A percentile compares a stretch with the other conserved stretches of the same genome.
Conservation (phyloP, 805 yeast species). For the Clavispora phyllophila region DNA sequence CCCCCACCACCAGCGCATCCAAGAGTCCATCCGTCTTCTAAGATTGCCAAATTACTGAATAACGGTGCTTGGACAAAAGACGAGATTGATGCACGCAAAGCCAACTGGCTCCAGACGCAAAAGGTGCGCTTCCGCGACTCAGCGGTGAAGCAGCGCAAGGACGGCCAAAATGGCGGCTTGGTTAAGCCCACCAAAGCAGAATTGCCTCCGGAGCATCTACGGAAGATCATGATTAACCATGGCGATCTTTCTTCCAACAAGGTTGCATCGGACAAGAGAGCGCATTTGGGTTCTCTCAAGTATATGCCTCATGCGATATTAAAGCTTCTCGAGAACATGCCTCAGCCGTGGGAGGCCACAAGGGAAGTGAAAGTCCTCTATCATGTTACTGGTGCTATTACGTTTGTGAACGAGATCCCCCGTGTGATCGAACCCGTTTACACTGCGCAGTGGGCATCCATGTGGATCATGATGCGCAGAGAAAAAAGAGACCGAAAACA, state of each 20-base stretch:
- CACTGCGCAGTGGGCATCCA: conserved; percentile 91
- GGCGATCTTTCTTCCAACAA: conserved; percentile 78
- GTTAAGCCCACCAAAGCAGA: conserved; percentile 63
- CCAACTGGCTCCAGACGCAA: conserved; percentile 61
- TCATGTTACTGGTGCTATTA: conserved; percentile 89
- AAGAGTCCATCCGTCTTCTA: conserved; percentile 9
- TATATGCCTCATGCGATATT: conserved; percentile 94
- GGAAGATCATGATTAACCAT: conserved; percentile 78
- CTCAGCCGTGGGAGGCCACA: conserved; percentile 94
- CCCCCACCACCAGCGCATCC: conserved; percentile 4
- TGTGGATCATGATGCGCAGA: conserved; percentile 89
- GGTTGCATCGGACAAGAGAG: conserved; percentile 77
- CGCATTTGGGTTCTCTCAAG: conserved; percentile 86
- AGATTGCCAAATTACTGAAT: conserved; percentile 3
- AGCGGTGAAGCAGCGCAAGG: conserved; percentile 13
- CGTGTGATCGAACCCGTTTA: conserved; percentile 89
- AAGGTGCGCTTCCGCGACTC: conserved; percentile 47
- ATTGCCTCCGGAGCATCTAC: conserved; percentile 90
- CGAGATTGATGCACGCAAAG: conserved; percentile 41
- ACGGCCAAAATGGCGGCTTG: conserved; percentile 33
- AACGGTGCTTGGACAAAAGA: neutral
- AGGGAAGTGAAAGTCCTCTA: conserved; percentile 85
- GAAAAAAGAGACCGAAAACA: conserved; percentile 89
- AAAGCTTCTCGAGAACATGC: conserved; percentile 91
- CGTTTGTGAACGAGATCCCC: conserved; percentile 90